Evolutionary conservation across 352 stramenopile species (phyloP).

Genomic region (Phytopythium helicoides): DNA sequence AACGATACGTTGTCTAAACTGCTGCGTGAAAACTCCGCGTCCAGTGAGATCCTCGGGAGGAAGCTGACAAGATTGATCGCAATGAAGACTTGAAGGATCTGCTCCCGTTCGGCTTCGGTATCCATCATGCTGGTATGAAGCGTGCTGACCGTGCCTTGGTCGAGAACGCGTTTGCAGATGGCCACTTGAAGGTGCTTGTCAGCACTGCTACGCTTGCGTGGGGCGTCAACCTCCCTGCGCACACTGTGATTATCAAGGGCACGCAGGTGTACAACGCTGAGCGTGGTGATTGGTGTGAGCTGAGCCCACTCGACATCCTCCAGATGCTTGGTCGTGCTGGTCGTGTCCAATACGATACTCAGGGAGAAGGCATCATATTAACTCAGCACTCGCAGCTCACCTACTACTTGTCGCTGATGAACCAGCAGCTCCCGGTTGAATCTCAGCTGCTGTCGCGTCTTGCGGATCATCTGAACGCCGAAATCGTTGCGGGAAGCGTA

Average conservation of each 20-base stretch:
- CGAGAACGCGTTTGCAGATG: slow-evolving; percentile 98
- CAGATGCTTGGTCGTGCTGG: slow-evolving; percentile 99
- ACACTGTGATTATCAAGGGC: slow-evolving; percentile 99
- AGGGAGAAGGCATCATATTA: slow-evolving; percentile 99
- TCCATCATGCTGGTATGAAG: slow-evolving; percentile 99
- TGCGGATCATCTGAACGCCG: slow-evolving; percentile 98
- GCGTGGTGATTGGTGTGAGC: slow-evolving; percentile 96
- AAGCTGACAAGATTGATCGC: slow-evolving; percentile 91
- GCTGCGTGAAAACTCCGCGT: slow-evolving; percentile 82
- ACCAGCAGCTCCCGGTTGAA: slow-evolving; percentile 99
- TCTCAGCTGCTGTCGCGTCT: slow-evolving; percentile 96
- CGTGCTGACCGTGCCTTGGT: slow-evolving; percentile 96
- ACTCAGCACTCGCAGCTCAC: slow-evolving; percentile 98
- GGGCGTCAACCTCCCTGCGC: slow-evolving; percentile 99
- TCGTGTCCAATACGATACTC: slow-evolving; percentile 97
- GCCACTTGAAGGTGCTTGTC: slow-evolving; percentile 96
- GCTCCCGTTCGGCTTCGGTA: slow-evolving; percentile 98
- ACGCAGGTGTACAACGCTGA: slow-evolving; percentile 99
- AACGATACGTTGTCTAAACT: slow-evolving; percentile 94
- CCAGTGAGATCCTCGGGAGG: slow-evolving; percentile 92
- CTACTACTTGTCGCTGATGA: slow-evolving; percentile 99
- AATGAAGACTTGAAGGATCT: slow-evolving; percentile 99
- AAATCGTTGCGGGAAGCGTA: slow-evolving; percentile 97
- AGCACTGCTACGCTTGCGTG: slow-evolving; percentile 99
- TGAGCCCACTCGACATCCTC: slow-evolving; percentile 98